Conservation (phyloP, 2,329 filamentous ascomycete genomes). For the Zymoseptoria brevis region DNA sequence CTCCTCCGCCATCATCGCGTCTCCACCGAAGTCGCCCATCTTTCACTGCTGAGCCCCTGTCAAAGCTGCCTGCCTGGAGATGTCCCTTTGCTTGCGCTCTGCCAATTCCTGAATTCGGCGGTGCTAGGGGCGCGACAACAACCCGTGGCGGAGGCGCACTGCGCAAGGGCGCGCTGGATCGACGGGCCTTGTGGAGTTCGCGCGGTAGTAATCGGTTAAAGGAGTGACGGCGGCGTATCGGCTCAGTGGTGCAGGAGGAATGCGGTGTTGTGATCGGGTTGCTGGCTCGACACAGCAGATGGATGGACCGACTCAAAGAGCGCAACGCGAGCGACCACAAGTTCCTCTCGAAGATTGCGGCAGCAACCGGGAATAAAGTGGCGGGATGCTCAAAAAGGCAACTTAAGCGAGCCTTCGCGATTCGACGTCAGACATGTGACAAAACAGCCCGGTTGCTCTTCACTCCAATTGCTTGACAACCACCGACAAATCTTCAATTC, state of each 20-base stretch:
- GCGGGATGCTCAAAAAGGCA: background rate
- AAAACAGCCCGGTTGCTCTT: background rate
- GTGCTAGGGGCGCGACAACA: background rate
- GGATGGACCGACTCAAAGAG: background rate
- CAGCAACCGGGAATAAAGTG: background rate
- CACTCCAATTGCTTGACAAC: background rate
- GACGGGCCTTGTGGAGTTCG: background rate
- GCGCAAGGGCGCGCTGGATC: background rate
- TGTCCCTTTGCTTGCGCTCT: background rate
- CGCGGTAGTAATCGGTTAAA: background rate
- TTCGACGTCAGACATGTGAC: background rate
- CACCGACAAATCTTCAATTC: background rate
- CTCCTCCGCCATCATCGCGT: conserved; percentile 8
- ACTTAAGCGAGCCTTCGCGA: background rate
- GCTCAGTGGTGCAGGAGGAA: background rate
- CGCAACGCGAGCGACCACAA: background rate
- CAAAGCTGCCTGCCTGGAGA: background rate
- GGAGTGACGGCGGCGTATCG: background rate
- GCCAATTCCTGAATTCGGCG: background rate
- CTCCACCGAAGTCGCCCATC: background rate
- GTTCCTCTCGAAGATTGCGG: background rate
- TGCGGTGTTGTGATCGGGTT: background rate
- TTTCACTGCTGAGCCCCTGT: background rate
- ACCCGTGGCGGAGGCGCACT: background rate
- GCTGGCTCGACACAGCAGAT: background rate